phyloP scores from a whole-genome alignment of 1,284 basidiomycete species.

The Trichosporon coremiiforme region DNA sequence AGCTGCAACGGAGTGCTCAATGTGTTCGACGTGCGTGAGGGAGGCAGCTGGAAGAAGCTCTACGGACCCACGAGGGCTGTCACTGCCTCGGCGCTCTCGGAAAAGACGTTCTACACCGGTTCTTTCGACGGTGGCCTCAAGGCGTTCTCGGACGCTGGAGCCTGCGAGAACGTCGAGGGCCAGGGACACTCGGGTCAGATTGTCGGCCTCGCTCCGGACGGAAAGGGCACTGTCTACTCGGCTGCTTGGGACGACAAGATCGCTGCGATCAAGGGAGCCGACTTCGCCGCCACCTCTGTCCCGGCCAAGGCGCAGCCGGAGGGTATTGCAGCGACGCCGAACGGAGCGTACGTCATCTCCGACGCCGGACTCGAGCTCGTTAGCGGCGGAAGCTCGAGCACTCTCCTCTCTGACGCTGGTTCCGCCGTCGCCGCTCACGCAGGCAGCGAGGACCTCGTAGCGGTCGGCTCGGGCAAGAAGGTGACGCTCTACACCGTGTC shows the following conservation, averaged over 20 bases:
- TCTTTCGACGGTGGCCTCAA: constrained; percentile 80
- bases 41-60: constrained; percentile 66
- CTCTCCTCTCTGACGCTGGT: constrained; percentile 28
- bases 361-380: constrained; percentile 66
- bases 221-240: constrained; percentile 64
- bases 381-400: constrained; percentile 36
- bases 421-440: constrained; percentile 48
- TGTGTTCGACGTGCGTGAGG: constrained; percentile 74
- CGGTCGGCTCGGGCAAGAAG: constrained; percentile 61
- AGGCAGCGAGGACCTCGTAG: constrained; percentile 44
- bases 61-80: constrained; percentile 77
- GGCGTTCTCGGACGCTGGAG: constrained; percentile 60
- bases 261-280: constrained; percentile 61
- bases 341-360: constrained; percentile 72
- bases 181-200: constrained; percentile 72
- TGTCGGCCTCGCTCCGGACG: constrained; percentile 62
- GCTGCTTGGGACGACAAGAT: constrained; percentile 75
- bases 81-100: constrained; percentile 64
- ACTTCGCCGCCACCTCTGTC: constrained; percentile 59
- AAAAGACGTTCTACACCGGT: constrained; percentile 72
- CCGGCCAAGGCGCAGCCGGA: constrained; percentile 70
- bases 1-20: constrained; percentile 83
- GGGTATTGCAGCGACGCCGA: constrained; percentile 64
- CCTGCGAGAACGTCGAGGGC: constrained; percentile 64
- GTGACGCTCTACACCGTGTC: constrained; percentile 57